A percentile compares a stretch with the other conserved stretches of the same genome.
phyloP scores from a whole-genome alignment of 1,284 basidiomycete species.

The Irpex sp. region DNA sequence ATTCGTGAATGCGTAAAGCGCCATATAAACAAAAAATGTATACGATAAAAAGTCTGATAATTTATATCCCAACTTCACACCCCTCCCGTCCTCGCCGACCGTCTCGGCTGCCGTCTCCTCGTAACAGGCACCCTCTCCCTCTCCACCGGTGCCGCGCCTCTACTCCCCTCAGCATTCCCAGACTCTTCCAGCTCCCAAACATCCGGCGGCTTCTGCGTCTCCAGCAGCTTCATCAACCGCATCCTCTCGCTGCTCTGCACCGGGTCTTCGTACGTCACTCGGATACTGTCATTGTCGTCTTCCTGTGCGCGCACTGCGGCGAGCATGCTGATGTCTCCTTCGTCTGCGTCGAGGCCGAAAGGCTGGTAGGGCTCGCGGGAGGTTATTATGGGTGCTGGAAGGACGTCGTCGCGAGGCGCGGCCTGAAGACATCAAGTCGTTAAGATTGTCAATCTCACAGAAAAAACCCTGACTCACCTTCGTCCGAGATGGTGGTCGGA shows the following conservation, averaged over 20 bases:
- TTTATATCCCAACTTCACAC: background rate
- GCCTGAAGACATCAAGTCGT: background rate
- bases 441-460: no score
- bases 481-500: slow-evolving; percentile 33
- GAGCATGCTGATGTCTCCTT: background rate
- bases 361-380: background rate
- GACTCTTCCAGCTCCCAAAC: background rate
- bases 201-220: slow-evolving; percentile 5
- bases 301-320: slow-evolving; percentile 12
- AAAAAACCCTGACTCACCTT: slow-evolving; percentile 30
- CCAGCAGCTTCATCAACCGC: slow-evolving; percentile 37
- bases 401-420: background rate
- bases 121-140: background rate
- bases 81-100: background rate
- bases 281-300: slow-evolving; percentile 27
- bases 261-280: slow-evolving; percentile 66
- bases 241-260: slow-evolving; percentile 51
- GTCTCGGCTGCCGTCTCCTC: background rate
- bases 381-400: background rate
- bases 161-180: no score
- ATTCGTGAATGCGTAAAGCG: background rate
- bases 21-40: background rate
- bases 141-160: background rate
- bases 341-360: background rate
- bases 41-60: background rate